Evolutionary conservation across 441 rosid genomes (phyloP), one percentile per base, ranked within the genome.

Genomic region (Syzygium malaccense): DNA sequence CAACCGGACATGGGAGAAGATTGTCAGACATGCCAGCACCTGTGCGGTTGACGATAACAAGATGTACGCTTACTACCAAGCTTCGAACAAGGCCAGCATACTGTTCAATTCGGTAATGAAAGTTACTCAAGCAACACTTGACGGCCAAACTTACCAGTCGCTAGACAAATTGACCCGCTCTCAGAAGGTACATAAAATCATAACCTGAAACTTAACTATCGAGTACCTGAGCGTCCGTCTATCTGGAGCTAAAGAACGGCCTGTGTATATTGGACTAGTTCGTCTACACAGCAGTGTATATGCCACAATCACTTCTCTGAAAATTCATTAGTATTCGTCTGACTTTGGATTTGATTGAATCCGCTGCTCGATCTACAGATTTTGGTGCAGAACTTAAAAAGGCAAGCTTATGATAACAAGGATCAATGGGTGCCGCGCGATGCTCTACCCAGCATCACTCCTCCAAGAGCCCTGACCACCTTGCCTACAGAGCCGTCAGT

Each of bases 51-150:
- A 96, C 57, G 95, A 92, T 62, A 86, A 89, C 51, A 93, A 91
- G 88, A 56, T 90, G 48, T 95, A 92, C 66, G 84, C 86, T 84
- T 96, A 94, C 92, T 49, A 86, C 49, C 90, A 88, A 85, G 85
- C 57, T 85, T 91, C 86, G 28, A 88, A 79, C 48, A 87, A 87
- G 49, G 86, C 87, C 28, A 64, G 88, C 14, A 96, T 97, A 20
- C 80, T 95, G 51, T 91, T 97, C 86, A 91, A 95, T 89, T 94
- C 95, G 25, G 90, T 96, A 28, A 94, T 90, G 89, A 89, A 92
- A 86, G 88, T 95, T 15, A 71, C 91, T 5, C 94, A 91, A 86
- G 97, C 92, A 41, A 88, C 90, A 20, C 93, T 93, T n/a, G 92
- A 90, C 17, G 93, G 91, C 25, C 92, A 89, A 8, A 83, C 26